phyloP scores from a whole-genome alignment of 192 early-diverging fungal species.

The Mortierella claussenii region DNA sequence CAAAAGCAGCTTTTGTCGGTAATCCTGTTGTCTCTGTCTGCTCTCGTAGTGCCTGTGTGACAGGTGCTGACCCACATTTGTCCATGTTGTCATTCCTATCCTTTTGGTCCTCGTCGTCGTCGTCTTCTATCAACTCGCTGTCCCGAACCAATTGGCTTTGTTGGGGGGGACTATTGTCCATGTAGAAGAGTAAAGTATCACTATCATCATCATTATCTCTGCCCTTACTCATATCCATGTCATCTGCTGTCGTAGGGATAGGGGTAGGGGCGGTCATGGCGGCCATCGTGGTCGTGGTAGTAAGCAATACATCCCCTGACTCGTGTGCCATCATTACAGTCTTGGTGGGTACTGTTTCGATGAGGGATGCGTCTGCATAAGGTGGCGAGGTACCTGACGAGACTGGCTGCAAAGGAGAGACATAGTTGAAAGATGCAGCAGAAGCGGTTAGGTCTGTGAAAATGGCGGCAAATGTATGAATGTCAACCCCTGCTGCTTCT shows the following conservation, averaged over 20 bases:
- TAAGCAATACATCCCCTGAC: too few relatives aligned
- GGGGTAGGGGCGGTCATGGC: background rate
- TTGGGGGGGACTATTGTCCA: conserved; percentile 21
- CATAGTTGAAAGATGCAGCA: too few relatives aligned
- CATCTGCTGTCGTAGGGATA: background rate
- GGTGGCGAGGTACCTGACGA: too few relatives aligned
- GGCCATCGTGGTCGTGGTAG: too few relatives aligned
- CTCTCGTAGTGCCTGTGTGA: background rate
- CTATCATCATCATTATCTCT: background rate
- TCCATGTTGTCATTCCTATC: conserved; percentile 4
- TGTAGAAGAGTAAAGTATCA: conserved; percentile 26
- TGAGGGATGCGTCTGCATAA: too few relatives aligned
- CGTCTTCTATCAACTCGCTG: conserved; percentile 30
- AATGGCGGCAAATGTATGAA: too few relatives aligned
- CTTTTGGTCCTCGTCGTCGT: conserved; percentile 9
- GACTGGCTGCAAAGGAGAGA: too few relatives aligned
- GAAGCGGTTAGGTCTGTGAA: too few relatives aligned
- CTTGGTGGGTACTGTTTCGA: too few relatives aligned
- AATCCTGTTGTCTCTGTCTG: background rate
- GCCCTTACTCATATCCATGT: background rate
- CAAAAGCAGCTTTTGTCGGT: background rate
- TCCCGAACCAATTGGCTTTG: conserved; percentile 3
- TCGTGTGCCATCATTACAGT: too few relatives aligned
- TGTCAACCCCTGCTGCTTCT: too few relatives aligned
- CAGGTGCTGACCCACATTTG: background rate